These are phyloP conservation scores for Vitis hybrid DNA, from an alignment of 177 flowering plant genomes.

Conservation along the genomic window DNA sequence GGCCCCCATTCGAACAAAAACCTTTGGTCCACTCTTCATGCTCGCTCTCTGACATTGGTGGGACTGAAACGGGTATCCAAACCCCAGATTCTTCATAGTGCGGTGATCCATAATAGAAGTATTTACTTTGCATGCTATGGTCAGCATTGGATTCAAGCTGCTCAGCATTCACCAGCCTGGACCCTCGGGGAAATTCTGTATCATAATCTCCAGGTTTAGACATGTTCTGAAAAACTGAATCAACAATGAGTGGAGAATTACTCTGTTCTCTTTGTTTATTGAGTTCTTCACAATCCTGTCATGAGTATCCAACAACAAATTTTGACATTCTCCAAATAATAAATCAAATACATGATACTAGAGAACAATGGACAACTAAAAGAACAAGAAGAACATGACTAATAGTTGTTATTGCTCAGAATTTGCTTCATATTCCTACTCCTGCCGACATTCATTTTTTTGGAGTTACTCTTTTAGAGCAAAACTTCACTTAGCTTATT, in stretches of 20 bases:
- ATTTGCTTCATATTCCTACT: no score
- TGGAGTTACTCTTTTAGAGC: no score
- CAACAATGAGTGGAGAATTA: conserved; percentile 6
- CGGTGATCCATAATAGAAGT: conserved; percentile 77
- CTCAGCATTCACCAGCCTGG: conserved; percentile 8
- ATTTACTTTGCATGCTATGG: conserved; percentile 43
- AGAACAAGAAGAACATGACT: no score
- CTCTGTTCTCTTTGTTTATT: conserved; percentile 3
- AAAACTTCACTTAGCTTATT: no score
- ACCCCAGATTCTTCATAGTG: conserved; percentile 82
- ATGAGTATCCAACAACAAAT: not conserved
- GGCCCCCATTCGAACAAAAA: conserved; percentile 62
- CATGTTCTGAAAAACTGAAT: conserved; percentile 3
- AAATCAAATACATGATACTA: no score
- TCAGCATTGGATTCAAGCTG: conserved; percentile 1
- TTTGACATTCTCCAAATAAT: no score
- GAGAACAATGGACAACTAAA: no score
- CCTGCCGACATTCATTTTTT: no score
- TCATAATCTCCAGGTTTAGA: conserved; percentile 8
- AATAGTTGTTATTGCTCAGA: no score
- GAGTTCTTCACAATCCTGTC: conserved; percentile 19
- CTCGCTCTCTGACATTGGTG: conserved; percentile 82
- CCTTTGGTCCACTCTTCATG: conserved; percentile 68
- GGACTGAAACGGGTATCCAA: conserved; percentile 98
- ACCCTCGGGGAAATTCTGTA: conserved; percentile 8